phyloP scores from a whole-genome alignment of 2,329 filamentous ascomycete species.

The Sphaerulina vaccinii region DNA sequence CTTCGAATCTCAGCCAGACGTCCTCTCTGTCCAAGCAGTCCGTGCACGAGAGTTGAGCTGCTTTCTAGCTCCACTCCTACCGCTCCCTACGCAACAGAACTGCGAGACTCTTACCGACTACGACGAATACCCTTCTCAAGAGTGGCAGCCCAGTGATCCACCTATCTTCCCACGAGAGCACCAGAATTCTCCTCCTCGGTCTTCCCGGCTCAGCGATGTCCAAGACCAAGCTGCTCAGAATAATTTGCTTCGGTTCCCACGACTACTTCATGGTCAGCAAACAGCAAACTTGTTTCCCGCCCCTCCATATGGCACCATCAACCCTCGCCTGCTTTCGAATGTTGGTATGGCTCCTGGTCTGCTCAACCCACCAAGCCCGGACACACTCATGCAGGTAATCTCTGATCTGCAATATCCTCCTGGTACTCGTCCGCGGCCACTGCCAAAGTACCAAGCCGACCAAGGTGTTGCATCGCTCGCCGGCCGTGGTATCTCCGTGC shows the following conservation, averaged over 20 bases:
- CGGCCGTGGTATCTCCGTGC: slow-evolving; percentile 2
- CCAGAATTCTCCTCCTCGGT: neutral
- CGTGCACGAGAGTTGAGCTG: slow-evolving; percentile 27
- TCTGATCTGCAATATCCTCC: slow-evolving; percentile 2
- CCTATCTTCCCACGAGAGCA: neutral
- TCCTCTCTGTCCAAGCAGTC: slow-evolving; percentile 29
- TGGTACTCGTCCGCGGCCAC: slow-evolving; percentile 1
- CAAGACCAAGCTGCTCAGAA: no score
- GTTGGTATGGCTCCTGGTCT: neutral
- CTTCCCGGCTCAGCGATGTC: no score
- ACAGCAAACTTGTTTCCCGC: slow-evolving; percentile 8
- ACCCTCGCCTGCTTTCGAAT: neutral
- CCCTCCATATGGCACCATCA: neutral
- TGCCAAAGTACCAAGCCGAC: slow-evolving; percentile 7
- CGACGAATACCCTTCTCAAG: slow-evolving; percentile 22
- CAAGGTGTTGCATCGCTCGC: slow-evolving; percentile 8
- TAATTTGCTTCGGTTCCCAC: no score
- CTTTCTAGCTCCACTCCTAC: slow-evolving; percentile 27
- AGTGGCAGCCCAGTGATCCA: slow-evolving; percentile 7
- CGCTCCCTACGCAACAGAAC: slow-evolving; percentile 32
- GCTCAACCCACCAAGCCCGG: slow-evolving; percentile 1
- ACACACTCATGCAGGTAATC: neutral
- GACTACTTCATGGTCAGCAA: no score
- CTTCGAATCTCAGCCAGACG: slow-evolving; percentile 18
- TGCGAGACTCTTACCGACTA: slow-evolving; percentile 32